Evolutionary conservation across 2,329 filamentous ascomycete species (phyloP).

Genomic region (Rosellinia necatrix): DNA sequence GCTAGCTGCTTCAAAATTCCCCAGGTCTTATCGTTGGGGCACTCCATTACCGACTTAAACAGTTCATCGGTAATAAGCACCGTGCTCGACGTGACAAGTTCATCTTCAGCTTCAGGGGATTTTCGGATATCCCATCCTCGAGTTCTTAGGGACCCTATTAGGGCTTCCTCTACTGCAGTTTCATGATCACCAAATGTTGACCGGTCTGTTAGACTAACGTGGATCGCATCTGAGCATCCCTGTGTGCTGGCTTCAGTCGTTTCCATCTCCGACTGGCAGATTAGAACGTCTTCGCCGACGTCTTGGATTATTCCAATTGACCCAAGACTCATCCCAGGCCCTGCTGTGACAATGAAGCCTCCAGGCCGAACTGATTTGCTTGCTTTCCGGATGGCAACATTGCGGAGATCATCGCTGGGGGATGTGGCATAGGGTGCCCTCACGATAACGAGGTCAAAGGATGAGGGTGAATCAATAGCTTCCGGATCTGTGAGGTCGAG

Average conservation of each 20-base stretch:
- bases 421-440: not conserved
- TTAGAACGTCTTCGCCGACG: not conserved
- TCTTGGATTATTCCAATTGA: not conserved
- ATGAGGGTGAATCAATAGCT: not conserved
- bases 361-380: not conserved
- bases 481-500: constrained; percentile 5
- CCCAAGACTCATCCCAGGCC: not conserved
- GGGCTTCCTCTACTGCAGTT: not conserved
- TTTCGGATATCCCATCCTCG: not conserved
- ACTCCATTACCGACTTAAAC: not conserved
- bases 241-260: not conserved
- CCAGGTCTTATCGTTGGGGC: not conserved
- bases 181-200: not conserved
- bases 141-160: not conserved
- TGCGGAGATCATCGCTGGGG: too few species aligned
- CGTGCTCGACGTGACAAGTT: not conserved
- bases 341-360: not conserved
- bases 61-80: constrained; percentile 10
- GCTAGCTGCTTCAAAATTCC: not conserved
- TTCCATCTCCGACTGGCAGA: not conserved
- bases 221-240: not conserved
- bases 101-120: not conserved
- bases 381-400: not conserved
- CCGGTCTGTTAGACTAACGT: not conserved
- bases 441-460: constrained; percentile 8